Base-by-base conservation (phyloP, 306 rosid genomes). In the Quercus variabilis region DNA sequence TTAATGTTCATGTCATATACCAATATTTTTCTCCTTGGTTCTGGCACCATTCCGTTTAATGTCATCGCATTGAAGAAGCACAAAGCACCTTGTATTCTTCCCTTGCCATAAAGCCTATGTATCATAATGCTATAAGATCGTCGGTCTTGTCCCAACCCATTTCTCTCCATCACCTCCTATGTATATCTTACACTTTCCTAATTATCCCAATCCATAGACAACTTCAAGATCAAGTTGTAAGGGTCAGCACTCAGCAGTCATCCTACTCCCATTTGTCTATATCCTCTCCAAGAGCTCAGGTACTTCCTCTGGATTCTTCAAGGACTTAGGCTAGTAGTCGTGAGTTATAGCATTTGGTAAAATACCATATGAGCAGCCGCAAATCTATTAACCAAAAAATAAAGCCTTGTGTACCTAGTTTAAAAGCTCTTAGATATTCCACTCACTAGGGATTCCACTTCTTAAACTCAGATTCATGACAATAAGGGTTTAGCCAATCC, bases 51-150 rank as follows among this genome's bases (percentile, higher is more conserved):
- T 55, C 98, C 98, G 86, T 90, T 94, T 2, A 87, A 77, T 58
- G 67, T 83, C 94, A 94, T 90, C 79, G 89, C 92, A 71, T 54
- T 72, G 33, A 79, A 88, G 82, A 88, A 92, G 2, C 87, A 90
- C 83, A 80, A 55, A 26, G 88, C 92, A 30, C 89, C 92, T 21
- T 84, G 76, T 10, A 3, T 75, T 76, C 92, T 87, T 74, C 94
- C 92, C 49, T 89, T 90, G n/a, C 83, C 88, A 77, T 52, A 82
- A 55, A 85, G 80, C 62, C 91, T 89, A 46, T 89, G 98, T 79
- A 93, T 81, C 96, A 93, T 87, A 49, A 93, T 77, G 2, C 90
- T 91, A 83, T 91, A 93, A 1, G 93, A 88, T 74, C 90, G 69
- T 31, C 28, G 76, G 73, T 94, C 97, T 0, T 86, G 96, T 58